Evolutionary conservation across 495 filamentous ascomycete species (phyloP), one percentile per base, ranked within the genome.

Genomic region (Penicillium herquei): DNA sequence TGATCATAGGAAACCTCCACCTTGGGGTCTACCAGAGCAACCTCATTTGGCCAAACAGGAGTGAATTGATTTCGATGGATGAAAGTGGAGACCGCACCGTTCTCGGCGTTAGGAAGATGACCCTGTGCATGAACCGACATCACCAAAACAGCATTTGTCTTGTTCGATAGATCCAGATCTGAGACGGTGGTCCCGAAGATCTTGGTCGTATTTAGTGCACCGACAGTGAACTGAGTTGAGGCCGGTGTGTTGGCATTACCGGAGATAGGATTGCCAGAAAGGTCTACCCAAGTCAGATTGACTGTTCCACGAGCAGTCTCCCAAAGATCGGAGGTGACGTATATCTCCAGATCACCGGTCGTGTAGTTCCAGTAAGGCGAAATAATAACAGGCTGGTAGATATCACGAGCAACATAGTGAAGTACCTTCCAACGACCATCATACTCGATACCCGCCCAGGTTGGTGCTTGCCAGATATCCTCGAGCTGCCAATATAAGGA

Each of bases 401-500:
- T 78, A 46, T 88, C 84, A 50, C 79, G 80, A 1, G 79, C 80
- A 0, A 74, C 69, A 39, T 87, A 82, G 56, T 87, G 84, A 26
- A 87, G 70, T 4, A 84, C 76, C 60, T 88, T 87, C 84, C 84
- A 87, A 4, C 86, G 74, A 2, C 84, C 84, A 55, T 80, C 78
- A 48, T 82, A 84, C 68, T 86, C 84, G 45, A 85, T 83, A 0
- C 82, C 72, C 0, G 85, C 82, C 85, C 85, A 88, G 0, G 84
- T 82, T 0, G 85, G 84, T 7, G 84, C 85, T 61, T 85, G 82
- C 85, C 85, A 87, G 60, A 87, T 82, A 67, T 87, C 85, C 55
- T 88, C 82, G 1, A 88, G 70, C 64, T 88, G 85, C 86, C 86
- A 88, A 64, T 88, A 88, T 7, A 88, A 63, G 6, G 77, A 78